Conservation (phyloP, 352 stramenopile species). For the Pythium oligandrum region DNA sequence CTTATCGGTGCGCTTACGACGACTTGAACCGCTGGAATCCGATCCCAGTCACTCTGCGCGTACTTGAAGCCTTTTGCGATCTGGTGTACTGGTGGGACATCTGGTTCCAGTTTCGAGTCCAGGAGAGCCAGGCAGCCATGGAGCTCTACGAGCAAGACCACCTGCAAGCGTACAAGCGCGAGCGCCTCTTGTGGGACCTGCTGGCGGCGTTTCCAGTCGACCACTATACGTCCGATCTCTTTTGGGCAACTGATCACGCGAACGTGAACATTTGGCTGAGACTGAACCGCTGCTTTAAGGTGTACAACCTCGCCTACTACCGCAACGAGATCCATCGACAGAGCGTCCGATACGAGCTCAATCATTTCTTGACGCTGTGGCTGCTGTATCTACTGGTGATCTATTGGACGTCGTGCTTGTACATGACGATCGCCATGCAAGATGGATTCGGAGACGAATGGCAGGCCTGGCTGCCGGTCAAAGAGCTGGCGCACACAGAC, state of each 20-base stretch:
- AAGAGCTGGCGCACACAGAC: constrained; percentile 19
- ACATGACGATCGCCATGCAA: constrained; percentile 54
- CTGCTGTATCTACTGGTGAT: constrained; percentile 52
- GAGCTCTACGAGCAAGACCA: constrained; percentile 63
- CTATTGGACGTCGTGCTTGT: constrained; percentile 61
- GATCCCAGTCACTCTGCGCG: constrained; percentile 27
- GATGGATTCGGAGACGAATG: constrained; percentile 45
- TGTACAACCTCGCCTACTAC: constrained; percentile 48
- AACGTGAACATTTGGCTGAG: constrained; percentile 32
- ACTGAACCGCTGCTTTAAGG: constrained; percentile 54
- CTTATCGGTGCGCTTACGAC: constrained; percentile 57
- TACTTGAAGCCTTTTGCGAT: constrained; percentile 35
- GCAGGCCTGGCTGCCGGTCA: constrained; percentile 46
- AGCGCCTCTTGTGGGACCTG: constrained; percentile 36
- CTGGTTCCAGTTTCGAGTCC: constrained; percentile 59
- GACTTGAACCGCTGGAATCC: constrained; percentile 34
- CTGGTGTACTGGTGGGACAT: constrained; percentile 48
- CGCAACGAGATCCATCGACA: constrained; percentile 56
- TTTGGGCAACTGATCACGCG: constrained; percentile 9
- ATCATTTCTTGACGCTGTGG: constrained; percentile 48
- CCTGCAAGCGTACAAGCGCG: constrained; percentile 43
- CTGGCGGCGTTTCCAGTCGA: constrained; percentile 45
- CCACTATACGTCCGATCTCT: constrained; percentile 23
- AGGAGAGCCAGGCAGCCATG: constrained; percentile 41
- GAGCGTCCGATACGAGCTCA: constrained; percentile 54